A percentile compares a stretch with the other conserved stretches of the same genome.
Conservation (phyloP, 176 grass and related monocot genomes). For the Dendrocalamus sinicus region DNA sequence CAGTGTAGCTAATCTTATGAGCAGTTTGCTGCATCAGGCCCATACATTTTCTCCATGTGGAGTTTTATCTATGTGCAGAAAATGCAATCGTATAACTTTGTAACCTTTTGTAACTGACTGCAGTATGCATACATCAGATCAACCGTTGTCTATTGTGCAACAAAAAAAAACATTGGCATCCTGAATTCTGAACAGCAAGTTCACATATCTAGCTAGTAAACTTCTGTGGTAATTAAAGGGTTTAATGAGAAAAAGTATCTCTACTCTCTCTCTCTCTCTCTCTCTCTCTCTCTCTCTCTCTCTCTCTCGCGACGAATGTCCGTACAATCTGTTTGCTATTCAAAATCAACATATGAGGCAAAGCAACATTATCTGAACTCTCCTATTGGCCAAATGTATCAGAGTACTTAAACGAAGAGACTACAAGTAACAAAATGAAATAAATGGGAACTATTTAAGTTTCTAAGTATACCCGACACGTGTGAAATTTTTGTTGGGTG, state of each 20-base stretch:
- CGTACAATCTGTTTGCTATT: background rate
- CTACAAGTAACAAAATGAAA: conserved; percentile 35
- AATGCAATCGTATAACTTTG: background rate
- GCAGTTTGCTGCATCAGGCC: background rate
- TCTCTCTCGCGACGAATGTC: background rate
- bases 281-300: background rate
- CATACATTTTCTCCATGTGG: background rate
- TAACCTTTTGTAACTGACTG: background rate
- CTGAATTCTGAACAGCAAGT: conserved; percentile 1
- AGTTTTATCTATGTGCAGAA: background rate
- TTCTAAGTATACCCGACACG: background rate
- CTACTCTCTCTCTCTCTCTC: too few relatives aligned
- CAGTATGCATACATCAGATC: background rate
- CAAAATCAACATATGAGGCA: background rate
- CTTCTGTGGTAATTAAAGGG: background rate
- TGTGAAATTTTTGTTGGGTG: background rate
- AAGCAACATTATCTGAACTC: background rate
- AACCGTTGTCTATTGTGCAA: background rate
- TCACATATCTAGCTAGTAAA: conserved; percentile 2
- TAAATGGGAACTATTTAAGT: background rate
- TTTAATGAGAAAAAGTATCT: background rate
- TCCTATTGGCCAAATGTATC: background rate
- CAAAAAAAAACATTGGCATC: background rate
- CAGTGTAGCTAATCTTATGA: conserved; percentile 18
- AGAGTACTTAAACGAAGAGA: background rate